Conservation (phyloP, 257 asterid genomes). For the Agastache rugosa region DNA sequence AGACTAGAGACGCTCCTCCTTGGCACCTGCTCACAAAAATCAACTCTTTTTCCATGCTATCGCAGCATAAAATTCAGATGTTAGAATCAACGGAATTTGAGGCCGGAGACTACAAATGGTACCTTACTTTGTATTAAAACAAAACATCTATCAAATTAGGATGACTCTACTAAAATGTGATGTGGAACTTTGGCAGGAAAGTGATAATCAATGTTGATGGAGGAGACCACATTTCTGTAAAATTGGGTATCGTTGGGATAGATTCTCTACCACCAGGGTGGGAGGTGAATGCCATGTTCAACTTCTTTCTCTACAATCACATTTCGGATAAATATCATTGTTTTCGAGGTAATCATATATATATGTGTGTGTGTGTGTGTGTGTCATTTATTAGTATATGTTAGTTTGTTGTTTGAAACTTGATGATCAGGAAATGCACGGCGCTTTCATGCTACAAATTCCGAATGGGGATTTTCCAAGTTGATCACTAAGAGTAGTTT, state of each 20-base stretch:
- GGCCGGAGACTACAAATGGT: constrained; percentile 30
- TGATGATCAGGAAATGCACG: neutral
- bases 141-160: neutral
- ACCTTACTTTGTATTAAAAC: neutral
- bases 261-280: neutral
- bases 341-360: constrained; percentile 19
- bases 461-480: neutral
- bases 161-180: neutral
- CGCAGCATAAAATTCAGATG: neutral
- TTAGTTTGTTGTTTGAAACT: neutral
- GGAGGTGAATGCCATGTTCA: constrained; percentile 30
- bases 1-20: constrained; percentile 16
- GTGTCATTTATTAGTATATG: too few species aligned
- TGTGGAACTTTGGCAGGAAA: constrained; percentile 1
- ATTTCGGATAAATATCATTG: constrained; percentile 9
- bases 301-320: constrained; percentile 34
- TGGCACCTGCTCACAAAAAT: constrained; percentile 19
- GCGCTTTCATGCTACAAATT: neutral
- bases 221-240: constrained; percentile 13
- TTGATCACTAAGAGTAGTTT: neutral
- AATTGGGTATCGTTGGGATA: neutral
- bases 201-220: neutral
- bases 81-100: constrained; percentile 21
- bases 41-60: constrained; percentile 22
- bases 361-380: too few species aligned